Percentiles rank a stretch among this genome's conserved stretches.
These are phyloP conservation scores for Brassica cretica DNA, from an alignment of 345 rosid species.

Conservation along the genomic window DNA sequence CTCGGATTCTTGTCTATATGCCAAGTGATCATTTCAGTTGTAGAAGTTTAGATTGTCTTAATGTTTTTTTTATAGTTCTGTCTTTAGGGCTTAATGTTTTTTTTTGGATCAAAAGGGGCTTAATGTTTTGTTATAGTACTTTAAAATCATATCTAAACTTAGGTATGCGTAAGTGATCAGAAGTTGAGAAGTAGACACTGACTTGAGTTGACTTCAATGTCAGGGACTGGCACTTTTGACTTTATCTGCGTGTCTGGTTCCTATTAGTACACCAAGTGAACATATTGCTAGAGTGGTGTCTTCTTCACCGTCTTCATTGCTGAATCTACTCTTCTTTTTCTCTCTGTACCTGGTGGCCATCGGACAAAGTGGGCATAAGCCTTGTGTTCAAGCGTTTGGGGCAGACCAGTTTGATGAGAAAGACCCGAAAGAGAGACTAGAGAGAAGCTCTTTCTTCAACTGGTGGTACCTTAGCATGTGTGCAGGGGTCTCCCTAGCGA, in stretches of 20 bases:
- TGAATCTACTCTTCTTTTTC: slow-evolving; percentile 26
- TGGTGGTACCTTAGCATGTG: slow-evolving; percentile 32
- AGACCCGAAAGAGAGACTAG: slow-evolving; percentile 45
- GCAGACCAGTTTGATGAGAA: slow-evolving; percentile 57
- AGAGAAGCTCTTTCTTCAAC: slow-evolving; percentile 71
- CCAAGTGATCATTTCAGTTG: background rate
- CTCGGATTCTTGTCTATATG: background rate
- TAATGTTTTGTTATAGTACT: background rate
- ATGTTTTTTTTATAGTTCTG: background rate
- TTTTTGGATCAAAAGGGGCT: too few relatives aligned
- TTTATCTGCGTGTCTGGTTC: background rate
- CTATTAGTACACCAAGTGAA: background rate
- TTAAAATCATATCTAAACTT: background rate
- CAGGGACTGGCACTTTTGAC: background rate
- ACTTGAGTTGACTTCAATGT: background rate
- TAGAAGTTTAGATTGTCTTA: background rate
- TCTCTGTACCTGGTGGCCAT: slow-evolving; percentile 45
- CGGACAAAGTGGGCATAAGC: slow-evolving; percentile 59
- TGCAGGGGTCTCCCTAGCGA: background rate
- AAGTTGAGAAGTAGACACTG: background rate
- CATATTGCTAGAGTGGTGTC: background rate
- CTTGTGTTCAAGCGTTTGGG: slow-evolving; percentile 73
- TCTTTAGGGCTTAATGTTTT: background rate
- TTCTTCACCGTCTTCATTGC: background rate
- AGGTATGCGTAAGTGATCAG: background rate